A percentile compares a stretch with the other conserved stretches of the same genome.
Evolutionary conservation across 129 eudicot genomes (phyloP).

Genomic region (Solidago caesia): DNA sequence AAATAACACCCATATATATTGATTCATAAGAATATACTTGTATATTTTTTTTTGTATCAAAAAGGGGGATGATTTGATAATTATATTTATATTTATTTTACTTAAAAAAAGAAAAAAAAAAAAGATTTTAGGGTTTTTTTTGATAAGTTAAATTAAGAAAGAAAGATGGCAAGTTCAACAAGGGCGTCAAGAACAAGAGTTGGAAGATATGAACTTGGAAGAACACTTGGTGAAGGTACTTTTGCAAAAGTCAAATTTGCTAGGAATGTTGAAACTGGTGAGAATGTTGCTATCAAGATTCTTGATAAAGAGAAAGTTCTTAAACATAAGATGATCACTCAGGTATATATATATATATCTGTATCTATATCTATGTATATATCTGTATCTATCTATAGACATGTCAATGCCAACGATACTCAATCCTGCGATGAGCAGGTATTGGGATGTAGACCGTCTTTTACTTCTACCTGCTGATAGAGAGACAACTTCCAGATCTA

Average conservation of each 20-base stretch:
- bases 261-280: constrained; percentile 56
- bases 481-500: too few species aligned
- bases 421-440: too few species aligned
- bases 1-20: neutral
- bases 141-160: neutral
- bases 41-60: constrained; percentile 16
- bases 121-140: neutral
- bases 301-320: constrained; percentile 84
- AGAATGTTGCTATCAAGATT: constrained; percentile 79
- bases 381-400: too few species aligned
- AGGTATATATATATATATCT: constrained; percentile 38
- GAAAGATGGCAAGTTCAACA: constrained; percentile 25
- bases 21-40: constrained; percentile 30
- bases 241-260: constrained; percentile 88
- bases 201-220: constrained; percentile 78
- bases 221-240: constrained; percentile 86
- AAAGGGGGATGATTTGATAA: constrained; percentile 8
- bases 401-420: too few species aligned
- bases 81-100: neutral
- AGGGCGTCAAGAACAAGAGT: constrained; percentile 63
- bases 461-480: too few species aligned
- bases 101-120: neutral
- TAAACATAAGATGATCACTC: constrained; percentile 85
- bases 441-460: too few species aligned
- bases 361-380: neutral